phyloP scores from a whole-genome alignment of 129 eudicot genomes.

The Flaveria trinervia region DNA sequence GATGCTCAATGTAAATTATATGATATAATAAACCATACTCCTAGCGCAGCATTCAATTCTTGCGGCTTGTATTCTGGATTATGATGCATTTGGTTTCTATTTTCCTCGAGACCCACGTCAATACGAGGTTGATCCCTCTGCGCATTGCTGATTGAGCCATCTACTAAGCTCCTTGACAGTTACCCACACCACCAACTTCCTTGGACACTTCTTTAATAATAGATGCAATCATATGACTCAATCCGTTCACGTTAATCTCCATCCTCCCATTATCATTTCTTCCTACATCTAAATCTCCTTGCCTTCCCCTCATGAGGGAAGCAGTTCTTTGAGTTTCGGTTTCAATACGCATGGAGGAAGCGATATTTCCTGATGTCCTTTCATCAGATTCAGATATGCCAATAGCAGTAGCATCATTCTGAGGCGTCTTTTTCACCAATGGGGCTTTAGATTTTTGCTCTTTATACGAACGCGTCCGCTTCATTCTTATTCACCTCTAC shows the following conservation, averaged over 20 bases:
- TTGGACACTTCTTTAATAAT: constrained; percentile 38
- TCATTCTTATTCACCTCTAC: constrained; percentile 42
- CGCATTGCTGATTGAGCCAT: constrained; percentile 43
- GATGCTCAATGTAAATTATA: not conserved
- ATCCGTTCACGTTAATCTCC: constrained; percentile 44
- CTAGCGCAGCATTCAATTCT: constrained; percentile 60
- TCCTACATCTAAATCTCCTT: constrained; percentile 38
- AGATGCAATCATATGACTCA: constrained; percentile 45
- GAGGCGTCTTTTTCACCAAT: constrained; percentile 11
- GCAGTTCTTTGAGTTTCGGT: constrained; percentile 45
- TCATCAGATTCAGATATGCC: constrained; percentile 9
- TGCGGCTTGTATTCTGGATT: constrained; percentile 45
- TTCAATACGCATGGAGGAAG: constrained; percentile 18
- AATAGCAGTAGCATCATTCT: constrained; percentile 22
- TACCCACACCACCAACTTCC: constrained; percentile 46
- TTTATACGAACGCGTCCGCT: constrained; percentile 57
- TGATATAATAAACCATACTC: constrained; percentile 41
- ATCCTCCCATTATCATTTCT: constrained; percentile 37
- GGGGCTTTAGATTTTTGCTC: constrained; percentile 33
- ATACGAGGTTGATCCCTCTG: constrained; percentile 35
- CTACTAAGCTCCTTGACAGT: constrained; percentile 51
- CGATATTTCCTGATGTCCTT: constrained; percentile 16
- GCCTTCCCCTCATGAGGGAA: constrained; percentile 36
- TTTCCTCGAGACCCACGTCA: constrained; percentile 42
- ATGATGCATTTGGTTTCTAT: constrained; percentile 22